phyloP scores from a whole-genome alignment of 2,329 filamentous ascomycete species.

The Paecilomyces niveus region DNA sequence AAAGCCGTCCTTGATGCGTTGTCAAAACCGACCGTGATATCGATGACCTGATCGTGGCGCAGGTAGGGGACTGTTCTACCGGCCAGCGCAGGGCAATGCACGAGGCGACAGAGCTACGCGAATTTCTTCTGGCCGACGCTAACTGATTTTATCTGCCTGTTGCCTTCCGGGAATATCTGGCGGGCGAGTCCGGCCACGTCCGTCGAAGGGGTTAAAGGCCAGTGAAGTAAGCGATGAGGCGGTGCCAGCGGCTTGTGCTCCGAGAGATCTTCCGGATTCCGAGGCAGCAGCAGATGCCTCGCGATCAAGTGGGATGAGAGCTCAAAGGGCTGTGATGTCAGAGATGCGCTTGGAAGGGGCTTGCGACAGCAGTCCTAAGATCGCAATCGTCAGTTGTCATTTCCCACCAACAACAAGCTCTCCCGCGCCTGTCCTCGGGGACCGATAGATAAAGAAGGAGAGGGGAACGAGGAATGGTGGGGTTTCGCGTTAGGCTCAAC shows the following conservation, averaged over 20 bases:
- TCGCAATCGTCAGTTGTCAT: conserved; percentile 5
- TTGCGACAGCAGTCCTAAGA: conserved; percentile 18
- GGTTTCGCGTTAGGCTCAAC: conserved; percentile 21
- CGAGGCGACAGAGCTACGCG: conserved; percentile 11
- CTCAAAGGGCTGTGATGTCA: conserved; percentile 16
- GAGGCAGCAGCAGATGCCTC: not conserved
- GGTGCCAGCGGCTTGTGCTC: conserved; percentile 16
- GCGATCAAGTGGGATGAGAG: conserved; percentile 3
- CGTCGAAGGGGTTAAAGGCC: conserved; percentile 9
- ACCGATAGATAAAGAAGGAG: conserved; percentile 14
- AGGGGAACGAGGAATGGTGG: conserved; percentile 13
- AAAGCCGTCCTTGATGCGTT: conserved; percentile 35
- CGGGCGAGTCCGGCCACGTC: conserved; percentile 17
- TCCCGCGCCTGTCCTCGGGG: conserved; percentile 1
- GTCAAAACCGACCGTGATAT: conserved; percentile 25
- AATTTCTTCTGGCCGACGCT: conserved; percentile 12
- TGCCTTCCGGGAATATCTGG: conserved; percentile 9
- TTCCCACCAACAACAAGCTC: conserved; percentile 1
- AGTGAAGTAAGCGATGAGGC: conserved; percentile 16
- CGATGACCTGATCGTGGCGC: conserved; percentile 19
- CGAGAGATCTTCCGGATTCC: conserved; percentile 8
- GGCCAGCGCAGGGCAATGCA: conserved; percentile 17
- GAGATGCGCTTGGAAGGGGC: conserved; percentile 13
- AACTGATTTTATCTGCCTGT: conserved; percentile 14
- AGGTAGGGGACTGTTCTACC: conserved; percentile 16